Evolutionary conservation across 305 asterid genomes (phyloP), one percentile per base, ranked within the genome.

Genomic region (Salvia sclarea): DNA sequence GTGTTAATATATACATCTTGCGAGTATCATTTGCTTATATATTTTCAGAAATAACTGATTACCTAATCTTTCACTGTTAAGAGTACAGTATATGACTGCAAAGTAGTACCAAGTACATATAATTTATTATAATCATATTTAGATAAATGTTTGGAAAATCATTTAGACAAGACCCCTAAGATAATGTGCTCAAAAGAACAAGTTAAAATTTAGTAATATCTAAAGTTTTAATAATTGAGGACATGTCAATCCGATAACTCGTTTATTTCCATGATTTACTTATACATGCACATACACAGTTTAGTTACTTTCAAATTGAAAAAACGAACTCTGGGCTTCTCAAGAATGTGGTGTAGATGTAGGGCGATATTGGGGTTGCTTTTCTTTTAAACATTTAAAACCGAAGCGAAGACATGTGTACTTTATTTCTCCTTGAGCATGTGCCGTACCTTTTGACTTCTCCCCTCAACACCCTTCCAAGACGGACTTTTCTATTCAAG

Each of bases 381-480:
- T 6, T 28, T 28, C 5, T 28, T 28, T 28, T 4, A 28, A 28
- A 28, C 5, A 28, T 28, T 28, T 28, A 28, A 28, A 28, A 28
- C 5, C 3, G 33, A 28, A n/a, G n/a, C n/a, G n/a, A n/a, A n/a
- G n/a, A n/a, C n/a, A 25, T 28, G 33, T 28, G 33, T 28, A 28
- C 33, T 28, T 59, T 14, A 45, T 45, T 66, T 52, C 54, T 22
- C 71, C 49, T 35, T 8, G 14, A 5, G 17, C 49, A 45, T 37
- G 18, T 58, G 24, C 20, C 3, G 11, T 61, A 40, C 69, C 57
- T 55, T 35, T 14, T 48, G 22, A 24, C 28, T 53, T 30, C 63
- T 30, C 63, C 63, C 65, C 44, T 65, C 49, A 33, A 64, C 47
- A 69, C 52, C 68, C 38, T 47, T 47, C 50, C 41, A 48, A 14